Percentiles rank a stretch among this genome's conserved stretches.
These are phyloP conservation scores for Orbilia ellipsospora DNA, from an alignment of 2,329 filamentous ascomycete species.

Conservation along the genomic window DNA sequence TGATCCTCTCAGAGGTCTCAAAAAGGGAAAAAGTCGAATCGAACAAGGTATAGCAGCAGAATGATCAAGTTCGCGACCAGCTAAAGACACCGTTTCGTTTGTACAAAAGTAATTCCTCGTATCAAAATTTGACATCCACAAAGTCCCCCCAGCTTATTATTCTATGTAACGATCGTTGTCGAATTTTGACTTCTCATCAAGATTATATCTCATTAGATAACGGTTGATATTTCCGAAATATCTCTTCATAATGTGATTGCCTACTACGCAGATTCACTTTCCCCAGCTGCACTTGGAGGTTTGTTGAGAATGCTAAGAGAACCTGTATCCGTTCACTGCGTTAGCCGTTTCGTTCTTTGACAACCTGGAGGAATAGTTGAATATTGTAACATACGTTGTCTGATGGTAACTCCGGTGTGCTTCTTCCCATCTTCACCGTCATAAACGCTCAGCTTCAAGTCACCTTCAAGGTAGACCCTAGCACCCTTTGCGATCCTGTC, in stretches of 20 bases:
- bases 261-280: constrained; percentile 12
- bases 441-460: constrained; percentile 75
- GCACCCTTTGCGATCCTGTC: constrained; percentile 68
- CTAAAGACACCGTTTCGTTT: neutral
- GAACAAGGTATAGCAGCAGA: neutral
- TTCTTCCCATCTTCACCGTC: constrained; percentile 77
- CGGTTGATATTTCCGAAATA: no score
- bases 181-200: no score
- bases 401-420: constrained; percentile 73
- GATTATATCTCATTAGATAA: no score
- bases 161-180: no score
- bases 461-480: constrained; percentile 84
- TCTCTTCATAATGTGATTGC: no score
- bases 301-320: constrained; percentile 17
- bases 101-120: neutral
- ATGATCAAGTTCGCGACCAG: neutral
- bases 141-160: no score
- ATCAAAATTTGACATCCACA: neutral
- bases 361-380: no score
- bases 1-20: constrained; percentile 1
- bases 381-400: constrained; percentile 75
- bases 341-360: no score
- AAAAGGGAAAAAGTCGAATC: neutral
- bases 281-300: constrained; percentile 15
- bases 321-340: constrained; percentile 2